These are phyloP conservation scores for Aspergillus versicolor DNA, from an alignment of 2,329 filamentous ascomycete genomes.

Conservation along the genomic window DNA sequence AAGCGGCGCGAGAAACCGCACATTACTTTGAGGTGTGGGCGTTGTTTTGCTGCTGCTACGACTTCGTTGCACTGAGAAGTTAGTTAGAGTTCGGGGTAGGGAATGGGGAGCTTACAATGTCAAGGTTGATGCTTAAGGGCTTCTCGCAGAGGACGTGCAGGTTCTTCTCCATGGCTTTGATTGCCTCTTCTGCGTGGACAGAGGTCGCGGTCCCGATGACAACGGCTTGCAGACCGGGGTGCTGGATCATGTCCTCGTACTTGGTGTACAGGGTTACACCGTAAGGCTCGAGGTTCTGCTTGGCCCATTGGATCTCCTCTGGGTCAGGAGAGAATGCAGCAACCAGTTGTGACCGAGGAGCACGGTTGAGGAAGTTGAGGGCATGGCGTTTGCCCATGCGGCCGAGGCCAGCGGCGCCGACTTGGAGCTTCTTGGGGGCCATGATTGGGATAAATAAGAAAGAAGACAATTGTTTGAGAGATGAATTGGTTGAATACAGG, in stretches of 20 bases:
- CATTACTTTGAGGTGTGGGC: slow-evolving; percentile 65
- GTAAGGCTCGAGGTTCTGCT: slow-evolving; percentile 49
- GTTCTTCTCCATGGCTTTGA: slow-evolving; percentile 55
- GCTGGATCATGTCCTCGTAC: slow-evolving; percentile 58
- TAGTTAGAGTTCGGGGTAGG: background rate
- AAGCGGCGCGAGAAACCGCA: slow-evolving; percentile 67
- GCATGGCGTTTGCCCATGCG: slow-evolving; percentile 54
- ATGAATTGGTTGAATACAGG: background rate
- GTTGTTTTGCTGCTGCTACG: slow-evolving; percentile 54
- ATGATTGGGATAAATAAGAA: slow-evolving; percentile 9
- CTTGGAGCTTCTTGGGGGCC: slow-evolving; percentile 37
- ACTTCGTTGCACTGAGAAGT: slow-evolving; percentile 45
- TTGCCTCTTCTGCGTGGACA: slow-evolving; percentile 57
- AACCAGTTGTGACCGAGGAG: slow-evolving; percentile 51
- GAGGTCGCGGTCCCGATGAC: slow-evolving; percentile 56
- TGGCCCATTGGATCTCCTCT: slow-evolving; percentile 51
- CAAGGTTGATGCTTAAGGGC: slow-evolving; percentile 54
- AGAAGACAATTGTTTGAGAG: background rate
- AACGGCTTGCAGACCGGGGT: slow-evolving; percentile 55
- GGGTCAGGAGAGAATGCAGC: slow-evolving; percentile 50
- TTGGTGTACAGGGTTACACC: slow-evolving; percentile 55
- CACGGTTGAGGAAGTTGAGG: slow-evolving; percentile 48
- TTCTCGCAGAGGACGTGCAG: slow-evolving; percentile 62
- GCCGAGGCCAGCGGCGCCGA: slow-evolving; percentile 51
- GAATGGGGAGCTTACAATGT: slow-evolving; percentile 45